These are phyloP conservation scores for Podospora pseudopauciseta DNA, from an alignment of 495 filamentous ascomycete genomes.

Conservation along the genomic window DNA sequence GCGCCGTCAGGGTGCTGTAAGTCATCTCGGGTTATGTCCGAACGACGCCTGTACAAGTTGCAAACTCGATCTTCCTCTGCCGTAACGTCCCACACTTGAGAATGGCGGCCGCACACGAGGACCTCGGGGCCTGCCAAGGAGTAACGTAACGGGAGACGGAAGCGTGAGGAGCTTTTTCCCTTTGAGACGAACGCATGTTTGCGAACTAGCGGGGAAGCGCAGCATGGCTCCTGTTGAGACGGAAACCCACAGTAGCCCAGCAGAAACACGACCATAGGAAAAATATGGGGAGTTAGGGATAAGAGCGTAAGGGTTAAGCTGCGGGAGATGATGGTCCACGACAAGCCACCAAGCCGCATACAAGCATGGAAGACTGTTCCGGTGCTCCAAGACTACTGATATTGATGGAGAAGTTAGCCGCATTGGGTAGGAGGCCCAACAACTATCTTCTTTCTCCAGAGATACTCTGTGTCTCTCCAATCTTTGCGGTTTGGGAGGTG, in stretches of 20 bases:
- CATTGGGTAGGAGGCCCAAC: neutral
- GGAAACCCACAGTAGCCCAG: neutral
- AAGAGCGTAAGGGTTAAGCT: neutral
- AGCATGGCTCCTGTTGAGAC: neutral
- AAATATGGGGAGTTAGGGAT: neutral
- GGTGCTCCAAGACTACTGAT: neutral
- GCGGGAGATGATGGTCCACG: neutral
- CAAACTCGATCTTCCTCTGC: conserved; percentile 4
- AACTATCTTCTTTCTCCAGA: neutral
- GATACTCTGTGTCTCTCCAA: neutral
- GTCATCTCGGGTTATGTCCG: conserved; percentile 10
- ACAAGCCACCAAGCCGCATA: neutral
- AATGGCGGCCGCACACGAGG: neutral
- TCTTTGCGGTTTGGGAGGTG: neutral
- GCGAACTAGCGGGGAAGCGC: conserved; percentile 3
- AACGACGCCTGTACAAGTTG: conserved; percentile 2
- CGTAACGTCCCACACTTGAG: neutral
- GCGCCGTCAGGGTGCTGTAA: neutral
- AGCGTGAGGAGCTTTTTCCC: neutral
- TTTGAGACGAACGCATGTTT: neutral
- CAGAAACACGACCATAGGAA: neutral
- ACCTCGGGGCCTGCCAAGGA: neutral
- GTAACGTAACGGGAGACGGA: neutral
- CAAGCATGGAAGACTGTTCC: neutral
- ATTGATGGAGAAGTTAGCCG: neutral